These are phyloP conservation scores for Claviceps lovelessii DNA, from an alignment of 2,329 filamentous ascomycete species.

Conservation along the genomic window DNA sequence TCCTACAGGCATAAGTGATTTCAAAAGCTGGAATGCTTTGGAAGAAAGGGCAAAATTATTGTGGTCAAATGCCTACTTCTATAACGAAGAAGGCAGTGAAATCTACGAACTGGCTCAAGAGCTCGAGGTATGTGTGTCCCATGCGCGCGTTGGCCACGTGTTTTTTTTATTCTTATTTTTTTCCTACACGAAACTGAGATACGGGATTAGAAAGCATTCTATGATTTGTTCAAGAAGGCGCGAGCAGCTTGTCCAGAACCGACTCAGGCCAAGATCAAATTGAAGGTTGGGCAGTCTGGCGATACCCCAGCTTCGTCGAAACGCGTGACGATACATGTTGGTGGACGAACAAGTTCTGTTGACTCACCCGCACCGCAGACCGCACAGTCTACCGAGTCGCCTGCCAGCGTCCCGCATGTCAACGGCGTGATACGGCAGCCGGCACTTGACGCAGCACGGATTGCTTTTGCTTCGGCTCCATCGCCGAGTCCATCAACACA, in stretches of 20 bases:
- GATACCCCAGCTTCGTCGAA: constrained; percentile 35
- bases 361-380: constrained; percentile 36
- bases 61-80: constrained; percentile 77
- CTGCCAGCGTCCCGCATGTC: constrained; percentile 9
- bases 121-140: constrained; percentile 49
- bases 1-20: constrained; percentile 49
- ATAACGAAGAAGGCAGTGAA: constrained; percentile 84
- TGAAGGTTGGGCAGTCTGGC: constrained; percentile 47
- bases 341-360: constrained; percentile 39
- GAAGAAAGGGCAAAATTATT: constrained; percentile 67
- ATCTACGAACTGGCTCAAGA: constrained; percentile 65
- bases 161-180: no score
- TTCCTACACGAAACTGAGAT: constrained; percentile 5
- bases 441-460: constrained; percentile 25
- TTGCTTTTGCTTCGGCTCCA: constrained; percentile 22
- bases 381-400: constrained; percentile 10
- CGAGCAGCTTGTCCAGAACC: constrained; percentile 61
- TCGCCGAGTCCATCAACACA: constrained; percentile 32
- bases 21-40: constrained; percentile 71
- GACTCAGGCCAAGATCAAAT: constrained; percentile 61
- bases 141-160: neutral
- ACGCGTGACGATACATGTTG: constrained; percentile 60
- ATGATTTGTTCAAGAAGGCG: constrained; percentile 53
- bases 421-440: constrained; percentile 13
- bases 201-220: constrained; percentile 49